phyloP scores from a whole-genome alignment of 352 stramenopile species.

The Globisporangium megalacanthum region DNA sequence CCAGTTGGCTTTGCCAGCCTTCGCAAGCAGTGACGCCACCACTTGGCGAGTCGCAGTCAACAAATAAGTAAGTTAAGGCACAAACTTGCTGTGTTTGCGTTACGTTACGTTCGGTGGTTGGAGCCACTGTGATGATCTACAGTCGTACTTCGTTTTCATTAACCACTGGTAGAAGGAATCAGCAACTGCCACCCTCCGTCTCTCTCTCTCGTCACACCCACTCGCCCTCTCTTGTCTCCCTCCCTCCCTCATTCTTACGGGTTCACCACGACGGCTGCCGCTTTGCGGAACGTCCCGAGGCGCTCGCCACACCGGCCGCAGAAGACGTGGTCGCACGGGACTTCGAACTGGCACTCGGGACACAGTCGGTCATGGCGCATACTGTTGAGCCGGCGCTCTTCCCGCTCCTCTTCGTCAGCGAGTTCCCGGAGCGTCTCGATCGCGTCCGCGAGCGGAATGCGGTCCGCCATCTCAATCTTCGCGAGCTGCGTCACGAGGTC shows the following conservation, averaged over 20 bases:
- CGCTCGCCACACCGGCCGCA: conserved; percentile 12
- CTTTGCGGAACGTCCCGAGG: conserved; percentile 10
- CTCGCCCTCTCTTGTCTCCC: not conserved
- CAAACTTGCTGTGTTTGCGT: too few relatives aligned
- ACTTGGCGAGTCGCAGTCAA: too few relatives aligned
- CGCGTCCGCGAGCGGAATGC: conserved; percentile 4
- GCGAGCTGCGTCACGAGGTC: conserved; percentile 9
- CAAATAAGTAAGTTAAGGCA: too few relatives aligned
- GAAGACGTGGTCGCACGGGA: conserved; percentile 14
- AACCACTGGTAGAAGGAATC: not conserved
- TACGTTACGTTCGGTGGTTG: too few relatives aligned
- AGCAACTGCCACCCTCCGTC: not conserved
- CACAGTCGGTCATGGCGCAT: conserved; percentile 14
- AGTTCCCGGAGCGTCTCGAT: conserved; percentile 10
- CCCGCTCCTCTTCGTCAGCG: conserved; percentile 11
- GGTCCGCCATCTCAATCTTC: conserved; percentile 6
- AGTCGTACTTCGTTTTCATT: too few relatives aligned
- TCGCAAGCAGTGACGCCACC: too few relatives aligned
- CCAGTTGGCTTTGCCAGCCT: too few relatives aligned
- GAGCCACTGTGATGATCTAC: too few relatives aligned
- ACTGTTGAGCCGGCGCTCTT: conserved; percentile 9
- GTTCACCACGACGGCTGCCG: not conserved
- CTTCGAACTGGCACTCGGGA: conserved; percentile 10
- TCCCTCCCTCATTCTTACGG: not conserved
- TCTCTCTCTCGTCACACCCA: conserved; percentile 1